Base-by-base conservation (phyloP, 225 moss, liverwort and hornwort genomes). In the Sphagnum contortum region DNA sequence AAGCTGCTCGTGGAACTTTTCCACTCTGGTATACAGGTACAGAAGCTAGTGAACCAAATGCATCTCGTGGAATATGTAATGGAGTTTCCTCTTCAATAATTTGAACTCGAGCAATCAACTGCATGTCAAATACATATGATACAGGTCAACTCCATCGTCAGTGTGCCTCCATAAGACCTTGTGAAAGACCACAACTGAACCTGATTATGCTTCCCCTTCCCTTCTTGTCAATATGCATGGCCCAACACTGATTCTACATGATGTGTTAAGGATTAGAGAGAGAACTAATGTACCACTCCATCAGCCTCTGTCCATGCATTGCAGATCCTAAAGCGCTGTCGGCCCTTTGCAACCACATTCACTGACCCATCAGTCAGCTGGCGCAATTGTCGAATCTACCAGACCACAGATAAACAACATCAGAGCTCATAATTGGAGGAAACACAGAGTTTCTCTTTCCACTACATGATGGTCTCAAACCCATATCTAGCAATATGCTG, bases 271-370 rank as follows among this genome's bases (percentile, higher is more conserved):
- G 54, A 67, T 49, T 2, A 72, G 49, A 64, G 57, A 62, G 63
- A 65, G 76, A 29, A 29, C 29, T 29, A 29, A 29, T 29, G 29
- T 88, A 94, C 90, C 70, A 89, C 88, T 73, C 91, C 92, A 72
- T 95, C 95, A 76, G 88, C 78, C 77, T 89, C 92, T 65, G 80
- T 95, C 95, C 95, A 95, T 51, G 92, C 86, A 76, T 87, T 92
- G 57, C 80, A 72, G 61, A 92, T 79, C 63, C 88, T 89, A 67
- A 95, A 95, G 49, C 95, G 84, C 66, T 95, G 95, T 45, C 95
- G 88, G 45, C 95, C 95, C 70, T 84, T 89, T 3, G 95, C 83
- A 63, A 92, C 88, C 12, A 95, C 89, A 83, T 95, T 95, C 72
- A 95, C 84, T 9, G 95, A 92, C 51, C 95, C 95, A 87, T 95